Percentiles rank a stretch among this genome's conserved stretches.
Evolutionary conservation across 768 basidiomycete genomes (phyloP).

Genomic region (Leccinum longicurvipes): DNA sequence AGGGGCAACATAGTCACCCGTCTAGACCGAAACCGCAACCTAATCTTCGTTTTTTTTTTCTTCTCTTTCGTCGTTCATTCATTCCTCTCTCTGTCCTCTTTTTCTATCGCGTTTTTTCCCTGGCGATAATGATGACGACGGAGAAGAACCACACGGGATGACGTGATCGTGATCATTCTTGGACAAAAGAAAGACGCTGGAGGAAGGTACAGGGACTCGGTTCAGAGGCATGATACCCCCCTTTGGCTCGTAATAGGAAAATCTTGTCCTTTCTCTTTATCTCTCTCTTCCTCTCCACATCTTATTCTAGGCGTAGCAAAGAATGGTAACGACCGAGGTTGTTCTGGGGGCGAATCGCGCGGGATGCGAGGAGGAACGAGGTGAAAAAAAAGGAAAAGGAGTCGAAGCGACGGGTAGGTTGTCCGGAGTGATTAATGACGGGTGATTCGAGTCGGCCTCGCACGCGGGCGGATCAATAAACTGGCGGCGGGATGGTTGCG

Average conservation of each 20-base stretch:
- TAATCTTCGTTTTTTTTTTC: conserved; percentile 17
- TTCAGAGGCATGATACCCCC: conserved; percentile 18
- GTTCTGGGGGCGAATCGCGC: conserved; percentile 6
- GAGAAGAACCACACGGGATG: not conserved
- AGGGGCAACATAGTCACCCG: conserved; percentile 21
- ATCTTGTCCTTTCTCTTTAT: conserved; percentile 3
- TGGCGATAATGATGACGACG: conserved; percentile 8
- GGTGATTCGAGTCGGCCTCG: not conserved
- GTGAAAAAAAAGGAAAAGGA: not conserved
- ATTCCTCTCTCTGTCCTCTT: conserved; percentile 1
- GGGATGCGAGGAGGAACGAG: not conserved
- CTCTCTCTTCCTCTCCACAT: not conserved
- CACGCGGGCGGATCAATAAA: not conserved
- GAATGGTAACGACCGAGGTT: conserved; percentile 8
- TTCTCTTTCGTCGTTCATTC: not conserved
- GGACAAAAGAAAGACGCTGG: conserved; percentile 8
- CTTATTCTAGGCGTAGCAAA: conserved; percentile 5
- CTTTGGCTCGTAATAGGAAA: conserved; percentile 19
- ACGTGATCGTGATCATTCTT: conserved; percentile 18
- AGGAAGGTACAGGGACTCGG: conserved; percentile 16
- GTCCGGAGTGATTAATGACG: not conserved
- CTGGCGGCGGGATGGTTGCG: not conserved
- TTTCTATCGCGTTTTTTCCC: conserved; percentile 2
- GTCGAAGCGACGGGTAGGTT: not conserved
- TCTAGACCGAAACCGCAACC: conserved; percentile 25